Conservation (phyloP, 805 yeast species). For the Komagataella pseudopastoris region DNA sequence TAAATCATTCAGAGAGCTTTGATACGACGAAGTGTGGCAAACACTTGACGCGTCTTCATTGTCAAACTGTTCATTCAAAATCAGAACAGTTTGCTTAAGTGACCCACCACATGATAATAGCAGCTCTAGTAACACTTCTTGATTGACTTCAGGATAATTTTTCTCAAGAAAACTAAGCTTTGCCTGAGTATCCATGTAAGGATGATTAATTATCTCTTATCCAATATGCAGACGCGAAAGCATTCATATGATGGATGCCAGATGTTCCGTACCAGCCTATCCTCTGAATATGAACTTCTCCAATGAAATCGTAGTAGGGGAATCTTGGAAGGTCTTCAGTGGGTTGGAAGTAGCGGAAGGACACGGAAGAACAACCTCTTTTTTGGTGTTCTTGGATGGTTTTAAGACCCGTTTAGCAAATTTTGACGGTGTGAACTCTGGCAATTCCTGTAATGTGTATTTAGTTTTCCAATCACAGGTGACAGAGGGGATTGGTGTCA, state of each 20-base stretch:
- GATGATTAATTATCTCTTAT: background rate
- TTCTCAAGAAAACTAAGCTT: slow-evolving; percentile 22
- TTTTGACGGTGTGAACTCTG: background rate
- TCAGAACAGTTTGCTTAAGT: slow-evolving; percentile 21
- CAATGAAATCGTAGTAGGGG: background rate
- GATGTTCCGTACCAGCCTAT: background rate
- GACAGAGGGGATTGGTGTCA: background rate
- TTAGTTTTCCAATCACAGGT: background rate
- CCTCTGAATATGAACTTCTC: background rate
- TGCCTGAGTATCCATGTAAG: slow-evolving; percentile 18
- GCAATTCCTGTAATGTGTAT: background rate
- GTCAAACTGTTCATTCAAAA: slow-evolving; percentile 24
- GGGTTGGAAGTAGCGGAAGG: background rate
- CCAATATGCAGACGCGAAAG: background rate
- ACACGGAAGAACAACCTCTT: background rate
- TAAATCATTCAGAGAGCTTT: background rate
- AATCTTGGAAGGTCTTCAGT: background rate
- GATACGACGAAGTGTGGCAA: background rate
- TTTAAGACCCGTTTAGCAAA: background rate
- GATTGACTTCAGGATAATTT: slow-evolving; percentile 29
- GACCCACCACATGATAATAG: slow-evolving; percentile 43
- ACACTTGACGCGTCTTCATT: background rate
- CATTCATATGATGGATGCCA: background rate
- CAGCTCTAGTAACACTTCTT: slow-evolving; percentile 31
- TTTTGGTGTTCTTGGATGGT: background rate